phyloP scores from a whole-genome alignment of 1,139 yeast genomes.

The Sugiyamaella xylanicola region DNA sequence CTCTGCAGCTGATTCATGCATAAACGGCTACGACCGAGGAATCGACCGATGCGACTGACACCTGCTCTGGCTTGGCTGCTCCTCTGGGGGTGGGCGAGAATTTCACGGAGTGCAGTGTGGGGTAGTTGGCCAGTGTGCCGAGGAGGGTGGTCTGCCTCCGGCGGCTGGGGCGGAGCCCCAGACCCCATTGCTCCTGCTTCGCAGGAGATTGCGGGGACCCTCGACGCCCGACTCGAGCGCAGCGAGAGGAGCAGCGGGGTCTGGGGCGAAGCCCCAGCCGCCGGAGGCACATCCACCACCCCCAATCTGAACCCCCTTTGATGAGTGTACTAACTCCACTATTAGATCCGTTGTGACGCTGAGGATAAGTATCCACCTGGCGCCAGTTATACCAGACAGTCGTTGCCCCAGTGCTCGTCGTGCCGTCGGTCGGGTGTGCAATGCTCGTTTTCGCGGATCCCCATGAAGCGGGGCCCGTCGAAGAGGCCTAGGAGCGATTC shows the following conservation, averaged over 20 bases:
- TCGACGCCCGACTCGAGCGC: background rate
- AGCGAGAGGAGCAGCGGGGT: slow-evolving; percentile 13
- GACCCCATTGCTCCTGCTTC: slow-evolving; percentile 12
- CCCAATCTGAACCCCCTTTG: too few relatives aligned
- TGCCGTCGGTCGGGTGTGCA: slow-evolving; percentile 45
- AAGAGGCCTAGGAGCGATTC: slow-evolving; percentile 36
- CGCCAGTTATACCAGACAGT: slow-evolving; percentile 22
- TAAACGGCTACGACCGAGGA: slow-evolving; percentile 7
- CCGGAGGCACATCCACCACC: slow-evolving; percentile 3
- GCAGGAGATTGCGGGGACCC: background rate
- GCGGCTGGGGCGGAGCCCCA: slow-evolving; percentile 2
- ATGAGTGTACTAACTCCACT: slow-evolving; percentile 10
- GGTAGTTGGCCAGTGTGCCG: background rate
- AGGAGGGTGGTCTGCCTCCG: background rate
- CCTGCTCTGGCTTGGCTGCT: background rate
- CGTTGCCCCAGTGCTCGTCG: slow-evolving; percentile 41
- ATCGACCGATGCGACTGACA: background rate
- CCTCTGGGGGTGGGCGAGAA: background rate
- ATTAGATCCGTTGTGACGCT: slow-evolving; percentile 47
- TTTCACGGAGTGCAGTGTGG: slow-evolving; percentile 7
- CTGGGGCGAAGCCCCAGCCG: slow-evolving; percentile 10
- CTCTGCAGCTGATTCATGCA: slow-evolving; percentile 3
- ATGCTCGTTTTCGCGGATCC: slow-evolving; percentile 47
- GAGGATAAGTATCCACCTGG: slow-evolving; percentile 36
- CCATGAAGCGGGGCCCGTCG: slow-evolving; percentile 49